phyloP scores from a whole-genome alignment of 257 asterid genomes.

The Petunia secreta region DNA sequence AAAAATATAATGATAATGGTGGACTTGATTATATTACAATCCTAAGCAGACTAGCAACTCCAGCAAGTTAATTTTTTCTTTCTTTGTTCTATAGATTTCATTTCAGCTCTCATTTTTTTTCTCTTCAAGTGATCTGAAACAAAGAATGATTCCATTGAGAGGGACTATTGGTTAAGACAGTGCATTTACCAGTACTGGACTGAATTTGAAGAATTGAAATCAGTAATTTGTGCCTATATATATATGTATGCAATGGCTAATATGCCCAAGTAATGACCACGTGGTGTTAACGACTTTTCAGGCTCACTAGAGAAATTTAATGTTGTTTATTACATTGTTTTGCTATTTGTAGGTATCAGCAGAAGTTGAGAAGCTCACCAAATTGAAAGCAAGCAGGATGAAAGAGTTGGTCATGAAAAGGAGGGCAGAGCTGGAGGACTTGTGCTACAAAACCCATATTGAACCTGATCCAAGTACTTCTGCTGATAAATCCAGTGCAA shows the following conservation, averaged over 20 bases:
- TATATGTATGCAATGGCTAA: background rate
- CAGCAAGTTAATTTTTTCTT: no score
- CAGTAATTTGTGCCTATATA: background rate
- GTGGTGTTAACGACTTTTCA: background rate
- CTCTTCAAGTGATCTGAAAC: background rate
- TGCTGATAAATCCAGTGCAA: slow-evolving; percentile 82
- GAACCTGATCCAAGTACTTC: slow-evolving; percentile 86
- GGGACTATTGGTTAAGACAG: background rate
- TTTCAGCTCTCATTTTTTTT: background rate
- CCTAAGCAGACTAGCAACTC: no score
- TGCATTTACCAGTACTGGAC: background rate
- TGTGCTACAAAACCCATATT: slow-evolving; percentile 72
- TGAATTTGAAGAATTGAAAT: background rate
- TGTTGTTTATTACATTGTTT: background rate
- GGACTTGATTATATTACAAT: no score
- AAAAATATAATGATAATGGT: no score
- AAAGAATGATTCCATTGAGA: background rate
- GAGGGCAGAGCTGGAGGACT: slow-evolving; percentile 84
- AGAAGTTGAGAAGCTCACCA: slow-evolving; percentile 87
- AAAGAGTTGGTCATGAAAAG: slow-evolving; percentile 87
- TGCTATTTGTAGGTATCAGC: slow-evolving; percentile 51
- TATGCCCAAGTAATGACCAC: background rate
- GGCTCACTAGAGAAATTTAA: background rate
- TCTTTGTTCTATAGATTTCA: background rate
- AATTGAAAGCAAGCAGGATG: slow-evolving; percentile 87